Percentiles rank a stretch among this genome's conserved stretches.
Evolutionary conservation across 192 early-diverging fungal species (phyloP).

Genomic region (Paraglomus occultum): DNA sequence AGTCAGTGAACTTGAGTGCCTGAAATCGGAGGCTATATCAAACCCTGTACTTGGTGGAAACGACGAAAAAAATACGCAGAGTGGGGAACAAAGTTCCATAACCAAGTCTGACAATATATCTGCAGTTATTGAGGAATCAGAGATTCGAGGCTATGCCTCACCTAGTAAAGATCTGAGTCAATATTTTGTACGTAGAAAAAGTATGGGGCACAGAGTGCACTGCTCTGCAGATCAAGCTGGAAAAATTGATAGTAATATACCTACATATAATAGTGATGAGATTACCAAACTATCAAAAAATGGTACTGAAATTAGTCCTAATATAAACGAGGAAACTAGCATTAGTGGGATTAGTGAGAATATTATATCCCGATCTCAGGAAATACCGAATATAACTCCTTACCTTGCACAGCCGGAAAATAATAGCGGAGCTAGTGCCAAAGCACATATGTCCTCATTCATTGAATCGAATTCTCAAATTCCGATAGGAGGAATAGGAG

Average conservation of each 20-base stretch:
- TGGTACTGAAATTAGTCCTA: too few relatives aligned
- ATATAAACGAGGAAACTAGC: too few relatives aligned
- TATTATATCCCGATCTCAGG: too few relatives aligned
- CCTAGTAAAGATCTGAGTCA: neutral
- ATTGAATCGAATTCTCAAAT: conserved; percentile 3
- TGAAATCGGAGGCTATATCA: conserved; percentile 7
- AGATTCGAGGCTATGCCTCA: too few relatives aligned
- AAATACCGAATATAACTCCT: neutral
- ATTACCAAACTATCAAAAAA: too few relatives aligned
- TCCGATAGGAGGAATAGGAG: neutral
- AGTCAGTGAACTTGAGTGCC: neutral
- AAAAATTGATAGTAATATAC: neutral
- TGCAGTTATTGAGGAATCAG: neutral
- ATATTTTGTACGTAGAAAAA: neutral
- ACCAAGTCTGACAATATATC: neutral
- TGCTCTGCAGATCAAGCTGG: neutral
- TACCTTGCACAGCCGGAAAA: neutral
- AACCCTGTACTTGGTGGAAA: neutral
- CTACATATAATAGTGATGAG: too few relatives aligned
- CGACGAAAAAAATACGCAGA: neutral
- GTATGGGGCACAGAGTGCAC: too few relatives aligned
- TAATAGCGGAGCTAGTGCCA: neutral
- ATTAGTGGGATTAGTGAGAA: too few relatives aligned
- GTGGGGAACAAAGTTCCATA: neutral
- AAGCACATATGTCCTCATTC: neutral